These are phyloP conservation scores for Saccharomycopsis babjevae DNA, from an alignment of 805 yeast genomes.

Conservation along the genomic window DNA sequence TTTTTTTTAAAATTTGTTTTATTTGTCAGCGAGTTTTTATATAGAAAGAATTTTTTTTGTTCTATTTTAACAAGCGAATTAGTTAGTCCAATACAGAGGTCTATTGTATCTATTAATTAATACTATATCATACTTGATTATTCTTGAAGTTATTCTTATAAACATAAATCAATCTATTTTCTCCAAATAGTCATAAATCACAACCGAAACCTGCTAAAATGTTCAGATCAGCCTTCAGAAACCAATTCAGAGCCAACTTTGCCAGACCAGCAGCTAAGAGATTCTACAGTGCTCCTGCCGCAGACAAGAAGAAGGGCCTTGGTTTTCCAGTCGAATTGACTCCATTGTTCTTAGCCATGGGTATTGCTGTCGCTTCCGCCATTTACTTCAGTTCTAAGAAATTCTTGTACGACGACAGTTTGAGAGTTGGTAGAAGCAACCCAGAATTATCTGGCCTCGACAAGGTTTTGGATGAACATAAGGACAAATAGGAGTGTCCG, in stretches of 20 bases:
- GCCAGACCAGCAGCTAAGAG: conserved; percentile 23
- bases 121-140: neutral
- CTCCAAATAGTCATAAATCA: neutral
- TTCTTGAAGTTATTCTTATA: neutral
- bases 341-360: conserved; percentile 34
- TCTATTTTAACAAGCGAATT: neutral
- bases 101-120: neutral
- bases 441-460: conserved; percentile 22
- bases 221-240: conserved; percentile 13
- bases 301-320: conserved; percentile 21
- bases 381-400: conserved; percentile 31
- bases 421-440: conserved; percentile 30
- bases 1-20: neutral
- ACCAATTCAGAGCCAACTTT: conserved; percentile 11
- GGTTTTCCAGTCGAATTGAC: conserved; percentile 31
- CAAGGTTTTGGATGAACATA: conserved; percentile 13
- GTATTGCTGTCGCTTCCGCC: conserved; percentile 32
- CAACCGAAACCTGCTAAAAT: conserved; percentile 1
- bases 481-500: neutral
- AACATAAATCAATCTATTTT: neutral
- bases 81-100: neutral
- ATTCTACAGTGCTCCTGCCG: conserved; percentile 26
- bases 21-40: neutral
- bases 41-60: neutral
- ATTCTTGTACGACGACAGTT: conserved; percentile 26